A percentile compares a stretch with the other conserved stretches of the same genome.
phyloP scores from a whole-genome alignment of 2,329 filamentous ascomycete genomes.

The Fusarium sp. region DNA sequence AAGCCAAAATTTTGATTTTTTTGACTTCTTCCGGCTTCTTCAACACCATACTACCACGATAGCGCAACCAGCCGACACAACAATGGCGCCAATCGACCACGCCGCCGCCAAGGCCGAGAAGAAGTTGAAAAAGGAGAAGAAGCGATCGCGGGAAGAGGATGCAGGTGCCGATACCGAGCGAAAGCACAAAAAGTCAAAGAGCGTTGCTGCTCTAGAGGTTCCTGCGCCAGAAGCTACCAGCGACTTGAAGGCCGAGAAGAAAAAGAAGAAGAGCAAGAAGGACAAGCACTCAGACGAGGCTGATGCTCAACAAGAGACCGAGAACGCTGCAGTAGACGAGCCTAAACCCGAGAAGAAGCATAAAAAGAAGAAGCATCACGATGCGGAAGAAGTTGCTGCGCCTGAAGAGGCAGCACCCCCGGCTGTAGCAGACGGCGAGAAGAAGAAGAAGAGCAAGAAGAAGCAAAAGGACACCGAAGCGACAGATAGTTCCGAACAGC shows the following conservation, averaged over 20 bases:
- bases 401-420: slow-evolving; percentile 26
- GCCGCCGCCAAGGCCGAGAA: slow-evolving; percentile 54
- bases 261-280: slow-evolving; percentile 51
- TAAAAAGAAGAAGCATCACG: slow-evolving; percentile 51
- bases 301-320: slow-evolving; percentile 16
- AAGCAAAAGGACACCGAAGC: slow-evolving; percentile 42
- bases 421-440: slow-evolving; percentile 32
- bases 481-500: slow-evolving; percentile 39
- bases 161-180: slow-evolving; percentile 55
- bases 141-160: slow-evolving; percentile 61
- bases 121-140: slow-evolving; percentile 60
- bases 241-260: slow-evolving; percentile 50
- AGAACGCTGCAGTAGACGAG: slow-evolving; percentile 25
- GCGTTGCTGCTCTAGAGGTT: slow-evolving; percentile 52
- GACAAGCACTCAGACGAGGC: slow-evolving; percentile 43
- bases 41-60: slow-evolving; percentile 22
- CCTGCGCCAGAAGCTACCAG: slow-evolving; percentile 41
- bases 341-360: slow-evolving; percentile 47
- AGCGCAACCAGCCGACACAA: slow-evolving; percentile 36
- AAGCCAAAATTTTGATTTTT: slow-evolving; percentile 43
- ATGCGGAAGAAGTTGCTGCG: slow-evolving; percentile 26
- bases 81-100: slow-evolving; percentile 53
- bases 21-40: slow-evolving; percentile 28
- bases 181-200: slow-evolving; percentile 65
- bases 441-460: slow-evolving; percentile 52